phyloP scores from a whole-genome alignment of 768 basidiomycete genomes.

The Tephrocybe sp. region DNA sequence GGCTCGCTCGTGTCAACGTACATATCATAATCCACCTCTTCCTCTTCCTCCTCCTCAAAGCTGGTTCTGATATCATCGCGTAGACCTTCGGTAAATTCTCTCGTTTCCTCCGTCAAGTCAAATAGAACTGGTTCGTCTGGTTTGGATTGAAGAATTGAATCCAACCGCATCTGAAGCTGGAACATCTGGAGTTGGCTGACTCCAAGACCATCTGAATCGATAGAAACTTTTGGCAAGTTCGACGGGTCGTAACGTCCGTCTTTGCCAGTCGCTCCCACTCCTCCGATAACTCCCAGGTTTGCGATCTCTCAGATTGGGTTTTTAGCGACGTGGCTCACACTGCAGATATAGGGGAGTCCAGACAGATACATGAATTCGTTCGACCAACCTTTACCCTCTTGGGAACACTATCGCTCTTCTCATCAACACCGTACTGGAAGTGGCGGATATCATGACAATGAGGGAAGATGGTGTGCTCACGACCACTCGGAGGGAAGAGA shows the following conservation, averaged over 20 bases:
- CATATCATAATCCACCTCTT: not conserved
- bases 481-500: not conserved
- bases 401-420: slow-evolving; percentile 1
- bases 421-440: not conserved
- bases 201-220: slow-evolving; percentile 12
- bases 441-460: not conserved
- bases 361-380: not conserved
- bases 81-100: slow-evolving; percentile 11
- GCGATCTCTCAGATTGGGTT: no score
- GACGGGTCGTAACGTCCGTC: not conserved
- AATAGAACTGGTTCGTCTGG: slow-evolving; percentile 9
- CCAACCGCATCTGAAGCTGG: slow-evolving; percentile 7
- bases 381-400: not conserved
- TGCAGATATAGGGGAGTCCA: slow-evolving; percentile 1
- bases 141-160: slow-evolving; percentile 7
- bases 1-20: not conserved
- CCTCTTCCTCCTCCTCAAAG: slow-evolving; percentile 9
- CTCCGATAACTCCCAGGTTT: not conserved
- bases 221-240: not conserved
- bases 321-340: no score
- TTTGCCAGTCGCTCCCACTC: not conserved
- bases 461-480: not conserved
- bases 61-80: slow-evolving; percentile 5
- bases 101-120: slow-evolving; percentile 9
- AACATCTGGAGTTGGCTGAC: slow-evolving; percentile 10